Conservation (phyloP, 1,284 basidiomycete genomes). For the Cutaneotrichosporon cutaneum region DNA sequence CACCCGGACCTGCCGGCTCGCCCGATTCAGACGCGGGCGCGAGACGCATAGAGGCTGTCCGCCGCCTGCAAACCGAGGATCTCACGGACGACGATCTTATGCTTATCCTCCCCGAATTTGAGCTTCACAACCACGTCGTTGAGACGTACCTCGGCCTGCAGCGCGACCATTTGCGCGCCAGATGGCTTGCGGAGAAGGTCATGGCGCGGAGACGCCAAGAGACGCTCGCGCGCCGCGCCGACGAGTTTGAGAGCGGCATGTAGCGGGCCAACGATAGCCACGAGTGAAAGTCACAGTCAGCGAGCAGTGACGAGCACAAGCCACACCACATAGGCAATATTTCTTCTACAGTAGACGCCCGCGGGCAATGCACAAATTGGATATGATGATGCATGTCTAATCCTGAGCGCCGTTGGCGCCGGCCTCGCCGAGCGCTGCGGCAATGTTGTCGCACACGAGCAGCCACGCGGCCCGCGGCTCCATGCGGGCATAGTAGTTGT, state of each 20-base stretch:
- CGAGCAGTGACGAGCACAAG: background rate
- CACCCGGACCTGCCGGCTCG: conserved; percentile 13
- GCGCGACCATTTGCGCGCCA: background rate
- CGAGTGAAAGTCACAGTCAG: no score
- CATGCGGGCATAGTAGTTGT: conserved; percentile 50
- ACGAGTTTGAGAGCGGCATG: background rate
- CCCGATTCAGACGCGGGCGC: conserved; percentile 17
- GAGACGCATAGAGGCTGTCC: conserved; percentile 40
- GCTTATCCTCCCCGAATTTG: conserved; percentile 42
- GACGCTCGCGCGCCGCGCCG: background rate
- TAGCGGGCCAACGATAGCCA: background rate
- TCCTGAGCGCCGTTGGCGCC: conserved; percentile 27
- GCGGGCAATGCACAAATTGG: background rate
- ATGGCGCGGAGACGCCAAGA: background rate
- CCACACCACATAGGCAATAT: background rate
- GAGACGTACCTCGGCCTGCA: conserved; percentile 43
- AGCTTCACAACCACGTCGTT: conserved; percentile 35
- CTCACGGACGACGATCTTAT: conserved; percentile 42
- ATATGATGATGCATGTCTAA: background rate
- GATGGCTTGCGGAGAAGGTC: conserved; percentile 7
- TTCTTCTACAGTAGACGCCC: background rate
- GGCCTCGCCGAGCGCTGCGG: conserved; percentile 33
- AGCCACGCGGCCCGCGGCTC: conserved; percentile 45
- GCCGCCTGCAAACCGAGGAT: conserved; percentile 35
- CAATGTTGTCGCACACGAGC: conserved; percentile 50